Evolutionary conservation across 2,329 filamentous ascomycete genomes (phyloP), one percentile per base, ranked within the genome.

Genomic region (Aspergillus tamarii): DNA sequence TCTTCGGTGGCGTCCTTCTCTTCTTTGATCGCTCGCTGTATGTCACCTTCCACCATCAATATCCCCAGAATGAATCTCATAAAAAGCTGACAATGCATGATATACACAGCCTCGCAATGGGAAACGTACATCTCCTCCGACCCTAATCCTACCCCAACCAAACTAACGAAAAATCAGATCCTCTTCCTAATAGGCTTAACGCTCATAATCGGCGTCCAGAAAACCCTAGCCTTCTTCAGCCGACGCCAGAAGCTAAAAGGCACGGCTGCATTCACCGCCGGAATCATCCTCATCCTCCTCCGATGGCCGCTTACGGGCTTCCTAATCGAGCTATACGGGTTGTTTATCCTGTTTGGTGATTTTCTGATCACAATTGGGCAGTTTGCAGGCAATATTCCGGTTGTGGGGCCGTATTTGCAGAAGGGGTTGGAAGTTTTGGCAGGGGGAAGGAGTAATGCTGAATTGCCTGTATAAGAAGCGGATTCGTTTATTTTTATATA

Each of bases 11-110:
- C 65, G 92, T 99, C 11, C 86, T 99, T 81, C 87, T 99, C 81
- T 98, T 99, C 84, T 99, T 99, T 83, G 95, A 99, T 81, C 89
- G 95, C 69, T 92, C 95, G 74, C 94, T 98, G 92, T 94, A 84
- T 75, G 89, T 84, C 34, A 21, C 14, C 6, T 48, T 21, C 11
- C 12, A 1, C 9, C 41, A 68, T 55, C 6, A 7, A 30, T 28
- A 28, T 11, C 19, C 32, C 32, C 32, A 26, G 3, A 26, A 26
- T 3, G 26, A 26, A 26, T 26, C 26, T 26, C 26, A 26, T 26
- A 26, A 5, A 36, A 46, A 21, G 55, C 11, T 23, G 9, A 45
- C 14, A 28, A 12, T 50, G 16, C 26, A 57, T 52, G 34, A 43
- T 41, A 45, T 11, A 11, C 2, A 32, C 14, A 95, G 92, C 88